These are phyloP conservation scores for Populus hybrid DNA, from an alignment of 441 rosid genomes.

Conservation along the genomic window DNA sequence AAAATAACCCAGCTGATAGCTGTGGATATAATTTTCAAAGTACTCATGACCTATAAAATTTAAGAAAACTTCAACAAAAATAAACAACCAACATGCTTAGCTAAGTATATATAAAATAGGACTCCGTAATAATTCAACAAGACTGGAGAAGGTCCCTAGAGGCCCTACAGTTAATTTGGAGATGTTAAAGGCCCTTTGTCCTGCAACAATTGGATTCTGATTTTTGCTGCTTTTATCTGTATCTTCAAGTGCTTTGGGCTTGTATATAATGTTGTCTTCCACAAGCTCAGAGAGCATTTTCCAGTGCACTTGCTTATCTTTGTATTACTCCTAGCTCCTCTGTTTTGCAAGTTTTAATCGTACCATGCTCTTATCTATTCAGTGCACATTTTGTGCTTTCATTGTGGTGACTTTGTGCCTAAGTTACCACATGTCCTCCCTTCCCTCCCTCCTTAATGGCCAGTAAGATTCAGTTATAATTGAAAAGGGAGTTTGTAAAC, in stretches of 20 bases:
- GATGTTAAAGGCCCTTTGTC: neutral
- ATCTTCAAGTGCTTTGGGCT: neutral
- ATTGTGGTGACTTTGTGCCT: neutral
- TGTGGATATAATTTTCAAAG: neutral
- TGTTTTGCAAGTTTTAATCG: neutral
- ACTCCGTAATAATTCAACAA: neutral
- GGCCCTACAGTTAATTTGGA: neutral
- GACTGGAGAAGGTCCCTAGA: neutral
- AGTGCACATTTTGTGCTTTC: neutral
- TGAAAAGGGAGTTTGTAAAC: neutral
- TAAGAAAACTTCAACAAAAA: neutral
- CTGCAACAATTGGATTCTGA: neutral
- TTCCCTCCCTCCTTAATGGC: neutral
- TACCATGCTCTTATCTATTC: neutral
- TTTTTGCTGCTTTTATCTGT: neutral
- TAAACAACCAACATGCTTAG: neutral
- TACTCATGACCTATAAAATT: neutral
- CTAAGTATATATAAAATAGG: neutral
- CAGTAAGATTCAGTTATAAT: neutral
- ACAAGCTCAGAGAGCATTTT: neutral
- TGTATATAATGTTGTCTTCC: neutral
- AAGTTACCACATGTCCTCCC: neutral
- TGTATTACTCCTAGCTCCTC: neutral
- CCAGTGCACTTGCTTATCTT: neutral
- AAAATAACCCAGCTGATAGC: neutral